Conservation (phyloP, 1,284 basidiomycete genomes). For the Vanrija pseudolonga region DNA sequence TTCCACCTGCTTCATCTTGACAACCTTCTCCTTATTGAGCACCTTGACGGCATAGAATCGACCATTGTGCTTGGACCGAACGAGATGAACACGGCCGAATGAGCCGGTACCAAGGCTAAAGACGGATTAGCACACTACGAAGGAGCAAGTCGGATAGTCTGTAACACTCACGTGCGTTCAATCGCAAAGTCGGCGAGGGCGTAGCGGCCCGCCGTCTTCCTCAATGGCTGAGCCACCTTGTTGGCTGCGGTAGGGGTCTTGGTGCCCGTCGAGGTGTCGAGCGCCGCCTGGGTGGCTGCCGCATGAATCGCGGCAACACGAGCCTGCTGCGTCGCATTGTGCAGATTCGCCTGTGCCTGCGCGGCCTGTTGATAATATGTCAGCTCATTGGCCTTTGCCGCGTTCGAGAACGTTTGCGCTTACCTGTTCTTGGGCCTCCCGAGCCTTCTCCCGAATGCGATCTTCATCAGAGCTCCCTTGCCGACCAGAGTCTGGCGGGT, state of each 20-base stretch:
- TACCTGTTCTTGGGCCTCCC: slow-evolving; percentile 49
- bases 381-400: neutral
- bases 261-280: slow-evolving; percentile 30
- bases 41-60: slow-evolving; percentile 96
- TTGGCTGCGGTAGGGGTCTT: slow-evolving; percentile 19
- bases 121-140: neutral
- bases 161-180: slow-evolving; percentile 49
- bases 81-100: slow-evolving; percentile 90
- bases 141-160: neutral
- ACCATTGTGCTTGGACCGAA: slow-evolving; percentile 84
- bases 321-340: slow-evolving; percentile 49
- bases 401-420: slow-evolving; percentile 3
- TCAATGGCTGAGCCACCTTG: slow-evolving; percentile 28
- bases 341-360: slow-evolving; percentile 46
- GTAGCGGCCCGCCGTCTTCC: slow-evolving; percentile 54
- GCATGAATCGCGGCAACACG: slow-evolving; percentile 50
- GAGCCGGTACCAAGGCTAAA: slow-evolving; percentile 77
- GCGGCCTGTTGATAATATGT: slow-evolving; percentile 35
- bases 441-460: slow-evolving; percentile 44
- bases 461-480: slow-evolving; percentile 39
- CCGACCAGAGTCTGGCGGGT: slow-evolving; percentile 15
- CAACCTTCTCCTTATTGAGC: slow-evolving; percentile 88
- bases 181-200: slow-evolving; percentile 53
- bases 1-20: slow-evolving; percentile 93
- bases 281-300: slow-evolving; percentile 45